phyloP scores from a whole-genome alignment of 73 alveolate species.

The Paramecium sexaurelia region DNA sequence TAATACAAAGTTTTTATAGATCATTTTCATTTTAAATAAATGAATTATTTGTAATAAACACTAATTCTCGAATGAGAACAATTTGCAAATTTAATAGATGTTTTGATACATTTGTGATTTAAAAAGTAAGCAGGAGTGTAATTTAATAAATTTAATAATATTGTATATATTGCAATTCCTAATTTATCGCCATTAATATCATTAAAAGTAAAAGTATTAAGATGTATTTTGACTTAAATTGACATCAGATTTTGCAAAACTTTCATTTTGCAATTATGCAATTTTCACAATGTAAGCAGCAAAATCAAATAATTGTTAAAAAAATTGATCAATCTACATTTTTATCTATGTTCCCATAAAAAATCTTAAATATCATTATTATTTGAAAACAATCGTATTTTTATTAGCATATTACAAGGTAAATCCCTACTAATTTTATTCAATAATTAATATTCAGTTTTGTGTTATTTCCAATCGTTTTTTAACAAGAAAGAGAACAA shows the following conservation, averaged over 20 bases:
- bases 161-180: slow-evolving; percentile 41
- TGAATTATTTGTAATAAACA: slow-evolving; percentile 10
- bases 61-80: slow-evolving; percentile 9
- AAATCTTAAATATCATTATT: background rate
- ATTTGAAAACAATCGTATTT: background rate
- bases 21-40: slow-evolving; percentile 5
- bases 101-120: background rate
- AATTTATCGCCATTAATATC: background rate
- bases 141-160: too few relatives aligned
- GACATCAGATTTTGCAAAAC: background rate
- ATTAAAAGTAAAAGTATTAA: slow-evolving; percentile 2
- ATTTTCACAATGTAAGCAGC: slow-evolving; percentile 2
- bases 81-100: background rate
- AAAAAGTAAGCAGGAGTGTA: slow-evolving; percentile 35
- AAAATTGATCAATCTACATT: background rate
- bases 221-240: background rate
- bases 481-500: background rate
- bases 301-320: background rate
- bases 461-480: slow-evolving; percentile 27
- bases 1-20: background rate
- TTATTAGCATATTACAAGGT: slow-evolving; percentile 27
- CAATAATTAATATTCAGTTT: background rate
- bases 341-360: background rate
- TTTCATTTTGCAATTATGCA: background rate
- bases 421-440: background rate